Base-by-base conservation (phyloP, 2,329 filamentous ascomycete genomes). In the Aspergillus sp. region DNA sequence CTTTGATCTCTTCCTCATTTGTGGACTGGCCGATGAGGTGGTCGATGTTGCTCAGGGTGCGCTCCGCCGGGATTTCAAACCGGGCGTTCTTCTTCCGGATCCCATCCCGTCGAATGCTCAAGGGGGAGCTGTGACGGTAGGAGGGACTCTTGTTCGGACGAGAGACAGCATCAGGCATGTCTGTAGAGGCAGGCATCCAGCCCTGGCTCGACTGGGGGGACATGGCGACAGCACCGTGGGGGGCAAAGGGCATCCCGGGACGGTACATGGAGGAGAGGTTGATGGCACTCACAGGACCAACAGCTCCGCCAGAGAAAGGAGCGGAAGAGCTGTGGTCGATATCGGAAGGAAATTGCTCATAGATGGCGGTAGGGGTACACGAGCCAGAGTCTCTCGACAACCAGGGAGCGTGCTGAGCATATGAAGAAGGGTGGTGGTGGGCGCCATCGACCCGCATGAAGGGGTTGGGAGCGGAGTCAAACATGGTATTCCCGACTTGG, bases 71-170 rank as follows among this genome's bases (percentile, higher is more conserved):
- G 55, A 98, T 98, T 62, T 97, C 91, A 69, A 97, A 96, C 55
- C 91, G 86, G 53, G 90, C 90, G 62, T 97, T 98, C 85, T 97
- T 97, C 83, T 98, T 98, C 60, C 93, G 82, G 68, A 97, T 94
- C 49, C 93, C 89, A 57, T 94, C 90, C 44, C 88, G 83, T 56
- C 88, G 80, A 42, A 81, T 71, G 49, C 82, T 78, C 66, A 88
- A 74, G 44, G 90, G 85, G 49, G 90, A 89, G 71, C 87, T 86
- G 42, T 66, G 56, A 79, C 86, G 62, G 82, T 81, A 67, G 43
- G 79, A 75, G 27, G 87, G 81, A 67, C 81, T 90, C 62, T 79
- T 79, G 34, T 82, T 60, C 60, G 76, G 66, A 71, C 79, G 61
- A 61, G 72, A 72, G 57, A 52, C 67, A 57, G 62, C 74, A 66